Base-by-base conservation (phyloP, 768 basidiomycete species). In the Gymnopilus dilepis region DNA sequence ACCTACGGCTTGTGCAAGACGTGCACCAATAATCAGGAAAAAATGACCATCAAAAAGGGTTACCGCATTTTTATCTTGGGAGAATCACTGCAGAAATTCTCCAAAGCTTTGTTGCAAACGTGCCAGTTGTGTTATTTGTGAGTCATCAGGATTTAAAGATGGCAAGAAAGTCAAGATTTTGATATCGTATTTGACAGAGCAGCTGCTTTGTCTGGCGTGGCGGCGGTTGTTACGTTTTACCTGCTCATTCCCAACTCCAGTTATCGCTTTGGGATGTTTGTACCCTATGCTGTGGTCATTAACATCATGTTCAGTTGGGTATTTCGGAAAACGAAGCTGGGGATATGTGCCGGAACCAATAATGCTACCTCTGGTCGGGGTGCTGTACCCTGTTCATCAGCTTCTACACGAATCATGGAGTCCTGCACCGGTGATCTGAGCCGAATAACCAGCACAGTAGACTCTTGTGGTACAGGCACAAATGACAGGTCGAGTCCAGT, bases 301-400 rank as follows among this genome's bases (percentile, higher is more conserved):
- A 60, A 60, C 52, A 54, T 60, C 8, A 60, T 60, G 59, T 60
- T 60, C 28, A 54, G 51, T 52, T 60, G 59, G 59, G 59, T 60
- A 3, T 60, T 60, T 42, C 40, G 59, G 22, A 54, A 42, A 22
- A 40, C 51, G 13, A 55, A 55, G 33, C 28, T 56, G 2, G 54
- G 58, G 8, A 53, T 53, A 17, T 53, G 51, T 22, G 51, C 31
- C 24, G 31, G 19, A 15, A 17, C 51, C 2, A 13, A 31, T 19
- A 15, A 9, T 37, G 34, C 34, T 8, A 2, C 15, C 34, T 9
- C 34, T 8, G 24, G 19, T 47, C 21, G 24, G 6, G n/a, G 45
- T 9, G 19, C 21, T 5, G 19, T 22, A 21, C 19, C 26, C 24
- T 47, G 19, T 47, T 26, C 45, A 22, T 47, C 19, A 26, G 26